Evolutionary conservation across 495 filamentous ascomycete genomes (phyloP).

Genomic region (Corynascus novoguineensis): DNA sequence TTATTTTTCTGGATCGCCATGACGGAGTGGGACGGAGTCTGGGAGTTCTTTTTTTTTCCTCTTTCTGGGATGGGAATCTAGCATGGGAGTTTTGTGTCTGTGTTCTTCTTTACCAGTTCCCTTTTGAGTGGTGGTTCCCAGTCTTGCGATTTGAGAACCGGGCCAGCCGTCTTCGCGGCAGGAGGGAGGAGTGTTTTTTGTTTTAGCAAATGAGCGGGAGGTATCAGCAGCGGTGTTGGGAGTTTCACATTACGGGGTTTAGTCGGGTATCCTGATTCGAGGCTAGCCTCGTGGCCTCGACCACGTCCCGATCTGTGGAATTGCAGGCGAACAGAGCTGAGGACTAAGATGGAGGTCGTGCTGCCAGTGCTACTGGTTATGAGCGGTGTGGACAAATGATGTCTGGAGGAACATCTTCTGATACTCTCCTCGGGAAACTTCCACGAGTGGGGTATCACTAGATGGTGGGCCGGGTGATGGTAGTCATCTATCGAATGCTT

Average conservation of each 20-base stretch:
- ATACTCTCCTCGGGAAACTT: neutral
- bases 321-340: neutral
- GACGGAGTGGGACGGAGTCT: neutral
- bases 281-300: neutral
- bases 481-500: neutral
- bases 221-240: conserved; percentile 6
- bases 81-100: neutral
- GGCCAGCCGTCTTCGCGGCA: too few relatives aligned
- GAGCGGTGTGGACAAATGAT: neutral
- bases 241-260: neutral
- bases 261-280: neutral
- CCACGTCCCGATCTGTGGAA: neutral
- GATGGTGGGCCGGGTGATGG: neutral
- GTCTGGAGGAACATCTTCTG: neutral
- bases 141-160: too few relatives aligned
- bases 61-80: neutral
- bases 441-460: neutral
- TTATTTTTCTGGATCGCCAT: too few relatives aligned
- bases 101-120: neutral
- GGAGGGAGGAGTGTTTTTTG: neutral
- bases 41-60: conserved; percentile 2
- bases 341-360: neutral
- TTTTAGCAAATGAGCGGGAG: neutral
- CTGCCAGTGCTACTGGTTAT: neutral
- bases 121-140: too few relatives aligned